Evolutionary conservation across 2,329 filamentous ascomycete genomes (phyloP), one percentile per base, ranked within the genome.

Genomic region (Scedosporium minutisporum): DNA sequence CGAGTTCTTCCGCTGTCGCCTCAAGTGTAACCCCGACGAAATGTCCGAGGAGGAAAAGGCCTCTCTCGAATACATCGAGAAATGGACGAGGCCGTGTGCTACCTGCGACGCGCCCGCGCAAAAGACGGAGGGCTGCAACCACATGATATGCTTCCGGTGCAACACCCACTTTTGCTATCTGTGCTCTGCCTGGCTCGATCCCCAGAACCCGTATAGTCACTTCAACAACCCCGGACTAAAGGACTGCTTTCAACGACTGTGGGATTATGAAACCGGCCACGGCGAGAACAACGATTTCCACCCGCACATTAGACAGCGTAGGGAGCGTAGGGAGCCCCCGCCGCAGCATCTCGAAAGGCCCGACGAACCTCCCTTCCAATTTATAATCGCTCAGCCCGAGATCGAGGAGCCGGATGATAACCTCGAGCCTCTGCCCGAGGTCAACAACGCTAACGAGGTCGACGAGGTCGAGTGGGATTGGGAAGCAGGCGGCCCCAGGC

Each of bases 91-190:
- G 10, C 87, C 89, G 1, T 99, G 95, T 71, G 93, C 95, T 10
- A 93, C 91, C 3, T 99, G 95, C 76, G 85, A 81, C 33, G 87
- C 89, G 1, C 91, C 91, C 0, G 88, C 88, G 23, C 91, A 96
- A 72, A 99, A 99, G 79, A 91, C 89, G 1, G 87, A 90, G 70
- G 95, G 95, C 46, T 99, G 95, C 80, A 97, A 97, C 74, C 93
- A 97, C 75, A 97, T 97, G 92, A 90, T 88, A 59, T 97, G 93
- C 75, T 91, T 88, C 73, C 87, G 90, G 66, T 99, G 95, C 78
- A 82, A 88, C 60, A 89, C 91, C 2, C 93, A 97, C 73, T 97
- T 97, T 72, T 99, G 95, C 77, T 97, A 97, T 68, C 82, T 97
- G 1, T 97, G 95, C 71, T 88, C 89, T 0, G 82, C 87, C n/a